These are phyloP conservation scores for Diplosphaera chodatii DNA, from an alignment of 139 green algal species.

Conservation along the genomic window DNA sequence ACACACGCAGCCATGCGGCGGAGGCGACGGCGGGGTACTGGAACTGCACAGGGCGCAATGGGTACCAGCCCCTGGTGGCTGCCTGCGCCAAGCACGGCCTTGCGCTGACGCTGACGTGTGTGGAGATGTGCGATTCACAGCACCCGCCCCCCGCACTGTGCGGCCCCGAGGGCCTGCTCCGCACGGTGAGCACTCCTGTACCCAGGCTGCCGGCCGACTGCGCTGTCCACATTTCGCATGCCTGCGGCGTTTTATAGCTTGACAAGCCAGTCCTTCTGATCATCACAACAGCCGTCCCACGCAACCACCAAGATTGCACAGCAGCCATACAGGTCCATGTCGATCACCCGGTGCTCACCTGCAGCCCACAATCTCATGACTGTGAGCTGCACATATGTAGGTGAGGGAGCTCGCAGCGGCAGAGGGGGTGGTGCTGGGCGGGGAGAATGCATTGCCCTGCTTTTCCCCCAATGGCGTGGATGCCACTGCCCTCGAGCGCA, in stretches of 20 bases:
- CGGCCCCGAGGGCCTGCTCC: constrained; percentile 81
- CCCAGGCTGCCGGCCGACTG: not conserved
- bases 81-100: constrained; percentile 65
- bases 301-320: too few relatives aligned
- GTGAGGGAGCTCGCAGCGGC: constrained; percentile 53
- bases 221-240: too few relatives aligned
- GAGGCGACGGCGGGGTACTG: constrained; percentile 97
- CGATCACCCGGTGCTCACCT: too few relatives aligned
- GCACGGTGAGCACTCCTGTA: constrained; percentile 16
- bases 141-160: constrained; percentile 81
- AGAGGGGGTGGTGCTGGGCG: constrained; percentile 60
- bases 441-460: constrained; percentile 91
- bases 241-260: too few relatives aligned
- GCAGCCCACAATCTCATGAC: too few relatives aligned
- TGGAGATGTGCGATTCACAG: constrained; percentile 96
- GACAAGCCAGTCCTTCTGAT: too few relatives aligned
- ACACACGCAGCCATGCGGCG: constrained; percentile 74
- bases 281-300: too few relatives aligned
- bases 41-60: constrained; percentile 74
- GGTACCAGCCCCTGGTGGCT: constrained; percentile 69
- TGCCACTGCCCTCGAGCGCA: constrained; percentile 55
- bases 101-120: constrained; percentile 90
- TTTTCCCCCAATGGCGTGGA: constrained; percentile 59
- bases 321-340: too few relatives aligned
- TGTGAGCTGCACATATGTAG: too few relatives aligned